phyloP scores from a whole-genome alignment of 306 rosid genomes.

The Inga leiocalycina region DNA sequence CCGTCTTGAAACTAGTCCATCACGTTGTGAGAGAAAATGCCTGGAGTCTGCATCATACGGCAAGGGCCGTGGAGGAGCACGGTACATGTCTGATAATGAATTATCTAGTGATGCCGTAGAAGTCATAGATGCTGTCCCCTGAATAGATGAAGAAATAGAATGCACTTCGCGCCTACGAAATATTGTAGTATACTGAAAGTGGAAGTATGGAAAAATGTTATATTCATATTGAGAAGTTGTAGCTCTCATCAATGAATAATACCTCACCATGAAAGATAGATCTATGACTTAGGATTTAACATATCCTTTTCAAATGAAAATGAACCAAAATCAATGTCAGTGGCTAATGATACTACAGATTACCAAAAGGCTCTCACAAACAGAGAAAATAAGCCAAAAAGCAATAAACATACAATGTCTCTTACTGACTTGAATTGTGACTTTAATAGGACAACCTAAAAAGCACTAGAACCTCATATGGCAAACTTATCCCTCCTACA shows the following conservation, averaged over 20 bases:
- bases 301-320: conserved; percentile 17
- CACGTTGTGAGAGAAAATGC: conserved; percentile 71
- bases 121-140: conserved; percentile 76
- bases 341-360: conserved; percentile 10
- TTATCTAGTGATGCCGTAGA: conserved; percentile 78
- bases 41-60: conserved; percentile 91
- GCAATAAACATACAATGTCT: conserved; percentile 1
- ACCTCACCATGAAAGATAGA: conserved; percentile 9
- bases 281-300: neutral
- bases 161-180: conserved; percentile 82
- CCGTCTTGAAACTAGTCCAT: conserved; percentile 82
- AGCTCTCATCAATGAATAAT: conserved; percentile 31
- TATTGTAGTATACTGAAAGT: conserved; percentile 73
- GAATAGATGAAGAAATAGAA: conserved; percentile 79
- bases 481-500: conserved; percentile 21
- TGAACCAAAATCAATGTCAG: neutral
- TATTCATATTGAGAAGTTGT: conserved; percentile 7
- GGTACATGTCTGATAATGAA: conserved; percentile 84
- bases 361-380: conserved; percentile 10
- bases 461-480: conserved; percentile 8
- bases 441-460: conserved; percentile 3
- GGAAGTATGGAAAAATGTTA: conserved; percentile 26
- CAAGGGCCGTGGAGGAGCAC: conserved; percentile 96
- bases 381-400: conserved; percentile 19
- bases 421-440: neutral